Evolutionary conservation across 2,329 filamentous ascomycete species (phyloP).

Genomic region (Aspergillus neoniger): DNA sequence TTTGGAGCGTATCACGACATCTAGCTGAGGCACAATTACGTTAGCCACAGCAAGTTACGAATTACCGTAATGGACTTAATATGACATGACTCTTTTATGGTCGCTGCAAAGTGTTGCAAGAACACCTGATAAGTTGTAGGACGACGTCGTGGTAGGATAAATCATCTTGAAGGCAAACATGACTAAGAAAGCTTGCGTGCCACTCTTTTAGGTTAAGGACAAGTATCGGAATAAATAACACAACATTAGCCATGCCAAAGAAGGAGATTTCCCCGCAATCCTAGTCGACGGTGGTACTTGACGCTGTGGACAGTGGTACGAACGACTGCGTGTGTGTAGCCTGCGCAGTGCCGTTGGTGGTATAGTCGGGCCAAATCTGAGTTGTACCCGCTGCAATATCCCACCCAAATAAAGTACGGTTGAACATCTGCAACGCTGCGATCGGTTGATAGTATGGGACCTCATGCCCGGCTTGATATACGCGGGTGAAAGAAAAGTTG

Average conservation of each 20-base stretch:
- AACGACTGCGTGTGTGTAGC: constrained; percentile 51
- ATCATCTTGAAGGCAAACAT: too few relatives aligned
- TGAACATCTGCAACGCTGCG: constrained; percentile 62
- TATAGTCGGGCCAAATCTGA: constrained; percentile 37
- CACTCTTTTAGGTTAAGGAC: not conserved
- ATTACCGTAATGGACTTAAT: not conserved
- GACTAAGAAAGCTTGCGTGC: not conserved
- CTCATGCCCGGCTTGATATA: constrained; percentile 68
- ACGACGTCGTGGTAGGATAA: too few relatives aligned
- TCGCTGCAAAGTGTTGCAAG: not conserved
- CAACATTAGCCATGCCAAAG: not conserved
- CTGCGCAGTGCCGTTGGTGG: constrained; percentile 42
- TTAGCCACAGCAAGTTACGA: not conserved
- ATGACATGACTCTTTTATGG: not conserved
- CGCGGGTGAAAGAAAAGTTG: constrained; percentile 68
- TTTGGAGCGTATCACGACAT: not conserved
- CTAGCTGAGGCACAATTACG: not conserved
- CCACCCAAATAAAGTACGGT: constrained; percentile 59
- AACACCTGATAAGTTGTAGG: too few relatives aligned
- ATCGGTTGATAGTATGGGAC: constrained; percentile 61
- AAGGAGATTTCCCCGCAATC: not conserved
- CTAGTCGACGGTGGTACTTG: not conserved
- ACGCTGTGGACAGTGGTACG: constrained; percentile 34
- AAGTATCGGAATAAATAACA: not conserved
- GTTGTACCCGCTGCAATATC: constrained; percentile 56